phyloP scores from a whole-genome alignment of 208 protist species.

The Wallacemonas rigidus region DNA sequence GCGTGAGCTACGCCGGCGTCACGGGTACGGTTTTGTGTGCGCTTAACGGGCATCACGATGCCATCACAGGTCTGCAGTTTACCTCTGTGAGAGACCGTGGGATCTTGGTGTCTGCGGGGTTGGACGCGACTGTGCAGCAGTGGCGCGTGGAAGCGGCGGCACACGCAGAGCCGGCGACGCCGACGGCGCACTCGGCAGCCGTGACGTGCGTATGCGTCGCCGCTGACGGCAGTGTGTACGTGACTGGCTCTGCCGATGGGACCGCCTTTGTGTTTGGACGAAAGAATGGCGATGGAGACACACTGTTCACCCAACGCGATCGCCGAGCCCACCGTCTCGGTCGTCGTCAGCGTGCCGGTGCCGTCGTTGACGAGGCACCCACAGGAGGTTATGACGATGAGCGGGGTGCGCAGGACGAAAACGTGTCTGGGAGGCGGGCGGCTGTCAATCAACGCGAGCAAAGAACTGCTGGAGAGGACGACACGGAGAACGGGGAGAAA shows the following conservation, averaged over 20 bases:
- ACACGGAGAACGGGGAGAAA: not conserved
- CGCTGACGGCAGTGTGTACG: slow-evolving; percentile 46
- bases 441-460: too few species aligned
- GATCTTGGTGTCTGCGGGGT: slow-evolving; percentile 36
- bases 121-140: slow-evolving; percentile 49
- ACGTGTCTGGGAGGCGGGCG: too few species aligned
- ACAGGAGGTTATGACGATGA: too few species aligned
- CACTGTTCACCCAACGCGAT: too few species aligned
- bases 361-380: too few species aligned
- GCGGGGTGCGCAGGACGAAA: too few species aligned
- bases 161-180: slow-evolving; percentile 16
- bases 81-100: slow-evolving; percentile 17
- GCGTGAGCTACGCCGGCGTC: slow-evolving; percentile 61
- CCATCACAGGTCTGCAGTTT: slow-evolving; percentile 63
- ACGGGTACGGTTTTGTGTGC: slow-evolving; percentile 50
- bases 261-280: slow-evolving; percentile 58
- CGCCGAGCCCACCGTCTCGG: not conserved
- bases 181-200: slow-evolving; percentile 37
- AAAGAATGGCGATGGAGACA: not conserved
- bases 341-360: too few species aligned
- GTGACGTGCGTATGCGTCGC: slow-evolving; percentile 66
- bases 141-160: slow-evolving; percentile 36
- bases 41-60: slow-evolving; percentile 67
- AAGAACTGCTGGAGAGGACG: not conserved
- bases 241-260: slow-evolving; percentile 68